A percentile compares a stretch with the other conserved stretches of the same genome.
Evolutionary conservation across 2,329 filamentous ascomycete genomes (phyloP).

Genomic region (Endothia cerciana): DNA sequence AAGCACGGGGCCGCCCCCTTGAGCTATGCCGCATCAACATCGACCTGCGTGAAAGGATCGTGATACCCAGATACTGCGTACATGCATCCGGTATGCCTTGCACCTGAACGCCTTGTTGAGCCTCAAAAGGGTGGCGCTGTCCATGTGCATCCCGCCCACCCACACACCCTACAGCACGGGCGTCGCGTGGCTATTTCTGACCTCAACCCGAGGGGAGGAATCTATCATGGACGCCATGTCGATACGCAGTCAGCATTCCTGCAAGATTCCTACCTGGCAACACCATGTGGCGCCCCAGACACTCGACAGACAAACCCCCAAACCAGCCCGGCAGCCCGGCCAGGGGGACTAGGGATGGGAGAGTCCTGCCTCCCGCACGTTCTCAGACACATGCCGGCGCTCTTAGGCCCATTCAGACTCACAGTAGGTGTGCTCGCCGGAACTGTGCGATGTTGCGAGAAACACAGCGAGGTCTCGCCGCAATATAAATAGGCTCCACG

Average conservation of each 20-base stretch:
- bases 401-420: background rate
- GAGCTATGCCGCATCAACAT: conserved; percentile 2
- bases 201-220: conserved; percentile 14
- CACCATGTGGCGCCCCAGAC: background rate
- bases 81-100: background rate
- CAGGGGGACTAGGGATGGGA: background rate
- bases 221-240: background rate
- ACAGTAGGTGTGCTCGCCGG: conserved; percentile 5
- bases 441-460: conserved; percentile 11
- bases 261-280: background rate
- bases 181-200: conserved; percentile 20
- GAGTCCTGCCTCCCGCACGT: conserved; percentile 15
- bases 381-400: conserved; percentile 17
- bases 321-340: background rate
- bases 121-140: conserved; percentile 22
- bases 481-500: conserved; percentile 29
- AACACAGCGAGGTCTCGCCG: conserved; percentile 23
- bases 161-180: conserved; percentile 1
- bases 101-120: conserved; percentile 21
- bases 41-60: conserved; percentile 3
- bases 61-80: background rate
- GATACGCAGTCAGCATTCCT: conserved; percentile 13
- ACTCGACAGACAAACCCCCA: background rate
- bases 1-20: background rate
- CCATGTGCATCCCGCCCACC: conserved; percentile 16